Conservation (phyloP, 768 basidiomycete genomes). For the Lentinus tigrinus region DNA sequence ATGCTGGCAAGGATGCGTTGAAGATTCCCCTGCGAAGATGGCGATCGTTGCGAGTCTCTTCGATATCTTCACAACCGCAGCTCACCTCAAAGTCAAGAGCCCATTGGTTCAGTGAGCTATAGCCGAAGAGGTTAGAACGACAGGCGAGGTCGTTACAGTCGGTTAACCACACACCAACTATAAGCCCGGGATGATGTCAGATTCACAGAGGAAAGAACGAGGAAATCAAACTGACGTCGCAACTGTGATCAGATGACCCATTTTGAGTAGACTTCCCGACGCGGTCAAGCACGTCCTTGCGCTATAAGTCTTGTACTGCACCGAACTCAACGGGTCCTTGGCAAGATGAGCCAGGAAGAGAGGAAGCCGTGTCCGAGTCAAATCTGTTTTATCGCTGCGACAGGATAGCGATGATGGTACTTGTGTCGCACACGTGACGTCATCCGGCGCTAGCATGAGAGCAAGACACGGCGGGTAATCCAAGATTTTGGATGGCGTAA, state of each 20-base stretch:
- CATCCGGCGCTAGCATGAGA: not conserved
- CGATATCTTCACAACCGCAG: not conserved
- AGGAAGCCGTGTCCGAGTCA: too few species aligned
- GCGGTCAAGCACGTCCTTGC: too few species aligned
- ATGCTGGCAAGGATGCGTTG: constrained; percentile 91
- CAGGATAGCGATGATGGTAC: not conserved
- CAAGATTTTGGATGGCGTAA: too few species aligned
- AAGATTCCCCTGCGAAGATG: constrained; percentile 72
- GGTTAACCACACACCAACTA: constrained; percentile 4
- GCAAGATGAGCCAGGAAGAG: too few species aligned
- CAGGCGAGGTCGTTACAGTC: not conserved
- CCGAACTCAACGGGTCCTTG: too few species aligned
- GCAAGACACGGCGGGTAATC: not conserved
- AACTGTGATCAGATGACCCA: constrained; percentile 86
- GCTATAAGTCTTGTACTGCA: too few species aligned
- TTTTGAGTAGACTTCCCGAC: constrained; percentile 31
- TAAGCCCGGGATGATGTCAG: not conserved
- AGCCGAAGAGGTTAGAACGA: too few species aligned
- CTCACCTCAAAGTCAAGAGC: constrained; percentile 89
- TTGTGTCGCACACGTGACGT: constrained; percentile 4
- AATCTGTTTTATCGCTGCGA: not conserved
- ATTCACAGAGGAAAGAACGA: not conserved
- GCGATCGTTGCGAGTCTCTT: not conserved
- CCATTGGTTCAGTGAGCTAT: constrained; percentile 95
- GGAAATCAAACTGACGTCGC: constrained; percentile 70